Conservation (phyloP, 345 rosid genomes). For the Nasturtium officinale region DNA sequence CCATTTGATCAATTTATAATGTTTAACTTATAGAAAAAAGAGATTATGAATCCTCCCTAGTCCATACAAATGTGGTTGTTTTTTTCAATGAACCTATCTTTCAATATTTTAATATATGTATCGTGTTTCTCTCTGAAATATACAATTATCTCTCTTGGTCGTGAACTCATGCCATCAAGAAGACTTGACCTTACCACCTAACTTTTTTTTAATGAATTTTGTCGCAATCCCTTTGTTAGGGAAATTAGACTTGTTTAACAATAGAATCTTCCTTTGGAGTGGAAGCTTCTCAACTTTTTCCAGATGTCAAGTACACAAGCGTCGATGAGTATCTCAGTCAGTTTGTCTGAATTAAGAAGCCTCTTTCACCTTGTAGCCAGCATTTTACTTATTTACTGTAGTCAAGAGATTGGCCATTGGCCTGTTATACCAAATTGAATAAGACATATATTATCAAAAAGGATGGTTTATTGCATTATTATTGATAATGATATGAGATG, state of each 20-base stretch:
- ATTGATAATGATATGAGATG: not conserved
- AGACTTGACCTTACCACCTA: not conserved
- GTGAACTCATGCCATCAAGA: slow-evolving; percentile 9
- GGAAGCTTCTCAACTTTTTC: slow-evolving; percentile 43
- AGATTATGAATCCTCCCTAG: not conserved
- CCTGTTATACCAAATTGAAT: slow-evolving; percentile 22
- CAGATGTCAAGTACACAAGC: slow-evolving; percentile 51
- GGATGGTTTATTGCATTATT: not conserved
- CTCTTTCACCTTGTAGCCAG: not conserved
- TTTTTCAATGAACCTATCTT: not conserved
- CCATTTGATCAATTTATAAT: not conserved
- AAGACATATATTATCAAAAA: not conserved
- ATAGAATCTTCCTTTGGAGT: slow-evolving; percentile 36
- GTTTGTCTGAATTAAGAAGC: slow-evolving; percentile 24
- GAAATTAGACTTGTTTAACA: slow-evolving; percentile 33
- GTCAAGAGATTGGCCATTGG: slow-evolving; percentile 9
- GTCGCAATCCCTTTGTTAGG: slow-evolving; percentile 19
- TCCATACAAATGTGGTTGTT: slow-evolving; percentile 5
- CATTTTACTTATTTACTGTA: slow-evolving; percentile 11
- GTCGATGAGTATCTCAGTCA: slow-evolving; percentile 49
- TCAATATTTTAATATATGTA: no score
- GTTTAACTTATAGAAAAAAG: not conserved
- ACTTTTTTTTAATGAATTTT: not conserved
- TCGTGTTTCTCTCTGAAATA: no score
- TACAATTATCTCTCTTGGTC: not conserved